Evolutionary conservation across 208 protist species (phyloP).

Genomic region (Leishmania braziliensis): DNA sequence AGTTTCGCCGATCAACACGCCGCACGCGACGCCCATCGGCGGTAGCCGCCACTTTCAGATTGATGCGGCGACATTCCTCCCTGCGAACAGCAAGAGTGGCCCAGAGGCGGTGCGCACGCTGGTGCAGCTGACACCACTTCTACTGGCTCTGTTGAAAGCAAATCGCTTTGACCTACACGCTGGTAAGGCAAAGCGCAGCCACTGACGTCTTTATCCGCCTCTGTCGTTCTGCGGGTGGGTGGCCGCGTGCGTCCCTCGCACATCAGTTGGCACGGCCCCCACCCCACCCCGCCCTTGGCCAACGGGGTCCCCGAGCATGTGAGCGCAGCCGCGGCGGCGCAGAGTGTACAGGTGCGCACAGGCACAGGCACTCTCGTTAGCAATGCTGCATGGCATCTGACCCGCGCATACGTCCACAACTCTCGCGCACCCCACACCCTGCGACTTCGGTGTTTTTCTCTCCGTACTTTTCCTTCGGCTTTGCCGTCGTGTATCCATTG

Average conservation of each 20-base stretch:
- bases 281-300: background rate
- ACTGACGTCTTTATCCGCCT: background rate
- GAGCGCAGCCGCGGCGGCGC: background rate
- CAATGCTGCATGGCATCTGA: background rate
- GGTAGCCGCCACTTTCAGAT: background rate
- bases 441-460: background rate
- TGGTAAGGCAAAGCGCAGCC: constrained; percentile 14
- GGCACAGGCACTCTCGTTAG: background rate
- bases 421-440: background rate
- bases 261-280: background rate
- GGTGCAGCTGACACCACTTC: constrained; percentile 11
- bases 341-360: background rate
- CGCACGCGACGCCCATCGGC: constrained; percentile 3
- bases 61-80: background rate
- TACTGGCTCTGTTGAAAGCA: constrained; percentile 17
- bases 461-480: background rate
- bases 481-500: background rate
- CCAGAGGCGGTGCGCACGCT: constrained; percentile 2
- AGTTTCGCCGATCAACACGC: constrained; percentile 14
- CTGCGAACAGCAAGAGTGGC: background rate
- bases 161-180: constrained; percentile 23
- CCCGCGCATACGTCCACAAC: background rate
- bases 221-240: background rate
- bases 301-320: background rate
- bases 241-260: background rate